Percentiles rank a stretch among this genome's conserved stretches.
Conservation (phyloP, 805 yeast species). For the Saccharomycopsis capsularis region DNA sequence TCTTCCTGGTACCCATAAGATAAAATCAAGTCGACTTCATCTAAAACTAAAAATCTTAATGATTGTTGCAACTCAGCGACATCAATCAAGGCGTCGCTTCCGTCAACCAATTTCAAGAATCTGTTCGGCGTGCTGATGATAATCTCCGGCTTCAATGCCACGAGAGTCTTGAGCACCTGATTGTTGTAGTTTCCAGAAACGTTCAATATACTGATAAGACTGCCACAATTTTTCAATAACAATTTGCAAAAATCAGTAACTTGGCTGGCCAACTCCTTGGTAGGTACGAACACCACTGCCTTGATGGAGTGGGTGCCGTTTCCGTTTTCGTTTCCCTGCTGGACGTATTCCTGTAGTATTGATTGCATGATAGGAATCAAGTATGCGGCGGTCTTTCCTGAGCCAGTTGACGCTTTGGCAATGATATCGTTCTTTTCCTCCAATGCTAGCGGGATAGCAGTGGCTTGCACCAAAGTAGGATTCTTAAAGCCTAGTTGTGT, state of each 20-base stretch:
- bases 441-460: conserved; percentile 86
- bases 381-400: conserved; percentile 98
- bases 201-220: conserved; percentile 57
- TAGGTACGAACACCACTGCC: conserved; percentile 81
- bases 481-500: conserved; percentile 70
- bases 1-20: conserved; percentile 92
- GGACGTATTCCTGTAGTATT: conserved; percentile 41
- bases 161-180: conserved; percentile 60
- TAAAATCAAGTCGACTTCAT: conserved; percentile 87
- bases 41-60: conserved; percentile 38
- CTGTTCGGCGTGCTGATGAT: conserved; percentile 84
- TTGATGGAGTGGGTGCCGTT: conserved; percentile 30
- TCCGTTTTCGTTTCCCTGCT: conserved; percentile 24
- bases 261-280: conserved; percentile 86
- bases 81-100: conserved; percentile 38
- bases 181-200: conserved; percentile 59
- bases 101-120: conserved; percentile 41
- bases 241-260: conserved; percentile 65
- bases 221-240: conserved; percentile 64
- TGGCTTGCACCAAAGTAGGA: conserved; percentile 87
- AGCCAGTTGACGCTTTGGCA: conserved; percentile 99
- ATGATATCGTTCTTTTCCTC: conserved; percentile 90
- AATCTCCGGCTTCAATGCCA: conserved; percentile 71
- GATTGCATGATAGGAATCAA: conserved; percentile 87
- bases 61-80: conserved; percentile 27